Evolutionary conservation across 176 grass and related monocot species (phyloP), one percentile per base, ranked within the genome.

Genomic region (Raddia guianensis): DNA sequence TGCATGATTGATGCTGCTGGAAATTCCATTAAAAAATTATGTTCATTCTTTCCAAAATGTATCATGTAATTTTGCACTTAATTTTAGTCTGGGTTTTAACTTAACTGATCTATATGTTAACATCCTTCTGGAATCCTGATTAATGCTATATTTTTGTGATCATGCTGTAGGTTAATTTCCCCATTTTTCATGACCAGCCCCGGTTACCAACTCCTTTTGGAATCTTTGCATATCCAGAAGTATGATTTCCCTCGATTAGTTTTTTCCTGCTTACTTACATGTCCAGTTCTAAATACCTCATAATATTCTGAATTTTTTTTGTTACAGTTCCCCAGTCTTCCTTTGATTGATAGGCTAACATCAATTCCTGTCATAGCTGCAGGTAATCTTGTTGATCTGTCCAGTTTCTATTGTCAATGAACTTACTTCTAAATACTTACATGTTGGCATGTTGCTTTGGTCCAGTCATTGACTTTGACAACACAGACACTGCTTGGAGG

Each of bases 391-490:
- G n/a, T n/a, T n/a, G n/a, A n/a, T n/a, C n/a, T n/a, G n/a, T n/a
- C n/a, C 65, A 86, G 9, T 12, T 49, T 75, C 1, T 80, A 18
- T 56, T 80, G 47, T 51, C 67, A 59, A 61, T 49, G 33, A 79
- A 47, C 12, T 83, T 70, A 66, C 48, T 82, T 43, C 85, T 82
- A 88, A 80, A 77, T 53, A 49, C 66, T n/a, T 27, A 42, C 66
- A 32, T 63, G 35, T 76, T 87, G 68, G n/a, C n/a, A n/a, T n/a
- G n/a, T n/a, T n/a, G n/a, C 34, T 84, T 79, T 90, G 52, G 46
- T 91, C 48, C 80, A 97, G 94, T 97, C 19, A 85, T 97, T 63
- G 89, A 97, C 82, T 97, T 97, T 45, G 87, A 97, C 68, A 97
- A 97, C 73, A 94, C 91, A 49, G 91, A 94, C 77, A 86, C 87